These are phyloP conservation scores for Dicorynia guianensis DNA, from an alignment of 306 rosid species.

Conservation along the genomic window DNA sequence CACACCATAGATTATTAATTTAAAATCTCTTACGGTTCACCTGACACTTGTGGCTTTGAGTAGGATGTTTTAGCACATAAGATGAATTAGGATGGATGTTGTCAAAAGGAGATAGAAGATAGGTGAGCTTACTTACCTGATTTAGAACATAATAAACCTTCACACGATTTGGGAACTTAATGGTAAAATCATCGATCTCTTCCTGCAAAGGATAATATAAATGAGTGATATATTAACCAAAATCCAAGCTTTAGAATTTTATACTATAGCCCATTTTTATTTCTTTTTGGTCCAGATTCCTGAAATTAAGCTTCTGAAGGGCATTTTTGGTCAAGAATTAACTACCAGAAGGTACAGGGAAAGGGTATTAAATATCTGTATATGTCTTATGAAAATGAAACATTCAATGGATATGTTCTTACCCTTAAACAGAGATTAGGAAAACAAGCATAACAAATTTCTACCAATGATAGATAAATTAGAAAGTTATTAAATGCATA, in stretches of 20 bases:
- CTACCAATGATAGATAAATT: background rate
- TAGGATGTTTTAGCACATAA: background rate
- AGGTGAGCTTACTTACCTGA: constrained; percentile 48
- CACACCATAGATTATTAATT: background rate
- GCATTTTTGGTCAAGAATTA: constrained; percentile 3
- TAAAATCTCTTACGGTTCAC: background rate
- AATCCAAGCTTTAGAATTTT: constrained; percentile 21
- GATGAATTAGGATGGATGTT: background rate
- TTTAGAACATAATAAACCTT: constrained; percentile 64
- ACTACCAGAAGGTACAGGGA: background rate
- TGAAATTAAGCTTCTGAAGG: background rate
- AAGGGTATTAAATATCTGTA: background rate
- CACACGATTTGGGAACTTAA: constrained; percentile 62
- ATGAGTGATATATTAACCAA: background rate
- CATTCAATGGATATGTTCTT: background rate
- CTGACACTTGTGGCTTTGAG: background rate
- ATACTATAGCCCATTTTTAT: constrained; percentile 6
- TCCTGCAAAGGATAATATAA: constrained; percentile 51
- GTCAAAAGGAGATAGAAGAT: background rate
- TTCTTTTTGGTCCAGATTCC: background rate
- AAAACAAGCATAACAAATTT: background rate
- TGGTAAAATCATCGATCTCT: constrained; percentile 65
- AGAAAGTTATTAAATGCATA: too few species aligned
- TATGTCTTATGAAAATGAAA: background rate
- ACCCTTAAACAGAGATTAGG: background rate